Evolutionary conservation across 495 filamentous ascomycete genomes (phyloP).

Genomic region (Aspergillus indologenus): DNA sequence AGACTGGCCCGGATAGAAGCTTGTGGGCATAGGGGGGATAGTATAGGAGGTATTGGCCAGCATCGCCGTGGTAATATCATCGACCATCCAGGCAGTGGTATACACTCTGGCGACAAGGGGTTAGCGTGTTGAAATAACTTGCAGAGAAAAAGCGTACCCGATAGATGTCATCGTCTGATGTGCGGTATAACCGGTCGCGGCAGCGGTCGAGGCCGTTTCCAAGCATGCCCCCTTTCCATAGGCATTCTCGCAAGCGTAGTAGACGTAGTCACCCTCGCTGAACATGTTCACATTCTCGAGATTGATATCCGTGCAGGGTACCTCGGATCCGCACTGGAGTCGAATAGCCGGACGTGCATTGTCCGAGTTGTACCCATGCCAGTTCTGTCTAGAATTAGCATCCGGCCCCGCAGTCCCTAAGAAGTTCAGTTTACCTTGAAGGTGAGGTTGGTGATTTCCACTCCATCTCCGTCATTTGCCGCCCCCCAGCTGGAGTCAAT

Average conservation of each 20-base stretch:
- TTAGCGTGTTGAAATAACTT: background rate
- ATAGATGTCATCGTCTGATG: conserved; percentile 26
- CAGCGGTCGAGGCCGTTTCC: conserved; percentile 15
- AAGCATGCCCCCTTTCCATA: conserved; percentile 46
- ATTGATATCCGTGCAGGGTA: conserved; percentile 48
- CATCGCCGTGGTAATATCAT: conserved; percentile 36
- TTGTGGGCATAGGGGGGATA: conserved; percentile 48
- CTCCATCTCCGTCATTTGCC: conserved; percentile 34
- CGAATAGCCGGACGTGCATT: background rate
- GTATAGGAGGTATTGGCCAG: conserved; percentile 40
- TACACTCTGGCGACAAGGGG: conserved; percentile 16
- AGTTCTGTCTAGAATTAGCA: background rate
- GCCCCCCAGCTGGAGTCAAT: conserved; percentile 50
- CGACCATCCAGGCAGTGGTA: conserved; percentile 41
- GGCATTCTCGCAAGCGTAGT: conserved; percentile 42
- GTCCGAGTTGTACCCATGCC: background rate
- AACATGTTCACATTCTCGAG: conserved; percentile 50
- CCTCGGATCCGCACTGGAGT: conserved; percentile 38
- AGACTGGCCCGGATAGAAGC: conserved; percentile 42
- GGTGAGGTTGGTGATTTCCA: conserved; percentile 41
- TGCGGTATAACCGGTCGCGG: conserved; percentile 29
- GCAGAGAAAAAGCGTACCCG: conserved; percentile 19
- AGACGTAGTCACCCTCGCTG: conserved; percentile 45
- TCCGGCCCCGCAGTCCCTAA: background rate
- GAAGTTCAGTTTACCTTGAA: conserved; percentile 20